Conservation (phyloP, 2,329 filamentous ascomycete species). For the Escovopsis sp. region DNA sequence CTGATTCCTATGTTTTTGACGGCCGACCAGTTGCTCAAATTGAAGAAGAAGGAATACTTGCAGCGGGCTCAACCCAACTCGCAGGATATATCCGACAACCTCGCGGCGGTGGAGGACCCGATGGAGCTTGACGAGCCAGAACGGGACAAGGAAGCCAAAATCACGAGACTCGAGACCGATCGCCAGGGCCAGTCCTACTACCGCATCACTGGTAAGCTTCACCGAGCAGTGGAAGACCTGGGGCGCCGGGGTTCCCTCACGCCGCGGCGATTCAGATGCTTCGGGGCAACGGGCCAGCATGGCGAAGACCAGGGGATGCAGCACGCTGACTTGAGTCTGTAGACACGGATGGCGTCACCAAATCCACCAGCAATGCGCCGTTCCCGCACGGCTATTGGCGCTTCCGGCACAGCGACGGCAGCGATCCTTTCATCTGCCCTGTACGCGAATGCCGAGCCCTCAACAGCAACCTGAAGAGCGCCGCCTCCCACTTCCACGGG, state of each 20-base stretch:
- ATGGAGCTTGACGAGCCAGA: neutral
- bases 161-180: neutral
- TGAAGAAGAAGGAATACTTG: neutral
- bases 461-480: slow-evolving; percentile 10
- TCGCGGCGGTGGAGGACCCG: neutral
- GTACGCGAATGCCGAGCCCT: slow-evolving; percentile 21
- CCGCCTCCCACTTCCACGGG: slow-evolving; percentile 8
- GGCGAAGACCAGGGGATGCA: no score
- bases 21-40: neutral
- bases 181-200: slow-evolving; percentile 1
- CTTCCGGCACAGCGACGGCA: slow-evolving; percentile 4
- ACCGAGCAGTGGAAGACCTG: no score
- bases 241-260: no score
- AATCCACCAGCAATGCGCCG: slow-evolving; percentile 1
- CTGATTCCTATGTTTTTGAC: neutral
- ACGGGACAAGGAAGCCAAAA: neutral
- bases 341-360: neutral
- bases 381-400: slow-evolving; percentile 2
- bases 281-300: no score
- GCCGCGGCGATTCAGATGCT: no score
- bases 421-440: slow-evolving; percentile 20
- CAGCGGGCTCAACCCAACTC: neutral
- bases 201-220: neutral
- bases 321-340: neutral
- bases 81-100: neutral